Evolutionary conservation across 2,329 filamentous ascomycete species (phyloP), one percentile per base, ranked within the genome.

Genomic region (Penicillium sp.): DNA sequence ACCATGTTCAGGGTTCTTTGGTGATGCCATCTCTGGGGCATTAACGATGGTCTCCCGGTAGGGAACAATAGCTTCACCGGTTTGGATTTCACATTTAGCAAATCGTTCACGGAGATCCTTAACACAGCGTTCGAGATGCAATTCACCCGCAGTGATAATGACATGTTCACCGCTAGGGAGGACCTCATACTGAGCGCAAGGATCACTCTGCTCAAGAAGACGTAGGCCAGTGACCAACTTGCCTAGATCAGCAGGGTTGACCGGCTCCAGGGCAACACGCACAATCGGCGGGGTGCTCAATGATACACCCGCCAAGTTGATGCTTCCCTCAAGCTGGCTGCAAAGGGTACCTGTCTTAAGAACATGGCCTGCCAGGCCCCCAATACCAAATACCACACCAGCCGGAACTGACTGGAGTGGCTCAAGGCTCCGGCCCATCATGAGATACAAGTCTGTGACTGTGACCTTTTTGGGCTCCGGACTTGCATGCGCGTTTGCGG

Each of bases 301-400:
- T 53, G 82, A 86, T 9, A 98, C 87, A 61, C 93, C 93, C 1
- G 93, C 95, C 52, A 99, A 79, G 75, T 99, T 99, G 65, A 96
- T 87, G 7, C 90, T 87, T 16, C 95, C 95, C 48, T 91, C 88
- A 0, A 96, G 79, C 62, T 90, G 89, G 62, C 91, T 96, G 78
- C 92, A 97, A 3, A 99, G 80, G 0, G 95, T 99, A 13, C 93
- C 95, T 1, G 92, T 96, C 73, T 99, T 99, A 53, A 99, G 82
- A n/a, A 99, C 89, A 59, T 93, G 89, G 16, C 93, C 93, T 69
- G 95, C 93, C 1, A 99, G 84, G 2, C 95, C 95, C 31, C 89
- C 91, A 53, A 99, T 95, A 24, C 95, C 95, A 70, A 99, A 98
- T 5, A 99, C 90, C 8, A 96, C 93, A 44, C 95, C 95, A 0